These are phyloP conservation scores for Penicillium goetzii DNA, from an alignment of 495 filamentous ascomycete species.

Conservation along the genomic window DNA sequence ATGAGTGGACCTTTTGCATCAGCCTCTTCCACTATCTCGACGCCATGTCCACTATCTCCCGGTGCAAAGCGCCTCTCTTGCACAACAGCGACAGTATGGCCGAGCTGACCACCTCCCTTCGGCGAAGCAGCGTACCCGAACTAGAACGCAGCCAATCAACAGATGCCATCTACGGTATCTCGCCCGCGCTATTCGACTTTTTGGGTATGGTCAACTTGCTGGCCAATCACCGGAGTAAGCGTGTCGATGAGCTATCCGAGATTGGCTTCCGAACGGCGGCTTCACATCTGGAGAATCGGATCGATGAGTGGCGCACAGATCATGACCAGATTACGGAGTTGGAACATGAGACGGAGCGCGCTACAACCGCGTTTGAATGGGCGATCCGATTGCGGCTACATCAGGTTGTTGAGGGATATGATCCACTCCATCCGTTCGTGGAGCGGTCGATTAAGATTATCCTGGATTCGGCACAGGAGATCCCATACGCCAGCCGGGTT, in stretches of 20 bases:
- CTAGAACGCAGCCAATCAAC: slow-evolving; percentile 16
- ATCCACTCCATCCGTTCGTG: slow-evolving; percentile 25
- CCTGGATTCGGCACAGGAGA: slow-evolving; percentile 23
- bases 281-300: slow-evolving; percentile 22
- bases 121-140: slow-evolving; percentile 18
- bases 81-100: slow-evolving; percentile 22
- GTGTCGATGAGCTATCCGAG: slow-evolving; percentile 36
- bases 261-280: slow-evolving; percentile 37
- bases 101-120: slow-evolving; percentile 23
- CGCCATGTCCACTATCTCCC: slow-evolving; percentile 39
- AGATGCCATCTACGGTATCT: slow-evolving; percentile 31
- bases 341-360: slow-evolving; percentile 21
- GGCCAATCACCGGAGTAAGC: slow-evolving; percentile 33
- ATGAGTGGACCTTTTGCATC: slow-evolving; percentile 32
- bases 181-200: slow-evolving; percentile 30
- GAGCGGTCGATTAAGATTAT: slow-evolving; percentile 25
- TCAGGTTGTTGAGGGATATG: slow-evolving; percentile 37
- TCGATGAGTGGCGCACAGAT: slow-evolving; percentile 30
- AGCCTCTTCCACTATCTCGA: slow-evolving; percentile 37
- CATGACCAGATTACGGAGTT: slow-evolving; percentile 12
- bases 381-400: slow-evolving; percentile 36
- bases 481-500: slow-evolving; percentile 34
- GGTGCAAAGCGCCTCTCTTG: slow-evolving; percentile 35
- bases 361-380: slow-evolving; percentile 35
- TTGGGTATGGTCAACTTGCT: slow-evolving; percentile 36